Evolutionary conservation across 2,329 filamentous ascomycete species (phyloP).

Genomic region (Cladosporium cucumerinum): DNA sequence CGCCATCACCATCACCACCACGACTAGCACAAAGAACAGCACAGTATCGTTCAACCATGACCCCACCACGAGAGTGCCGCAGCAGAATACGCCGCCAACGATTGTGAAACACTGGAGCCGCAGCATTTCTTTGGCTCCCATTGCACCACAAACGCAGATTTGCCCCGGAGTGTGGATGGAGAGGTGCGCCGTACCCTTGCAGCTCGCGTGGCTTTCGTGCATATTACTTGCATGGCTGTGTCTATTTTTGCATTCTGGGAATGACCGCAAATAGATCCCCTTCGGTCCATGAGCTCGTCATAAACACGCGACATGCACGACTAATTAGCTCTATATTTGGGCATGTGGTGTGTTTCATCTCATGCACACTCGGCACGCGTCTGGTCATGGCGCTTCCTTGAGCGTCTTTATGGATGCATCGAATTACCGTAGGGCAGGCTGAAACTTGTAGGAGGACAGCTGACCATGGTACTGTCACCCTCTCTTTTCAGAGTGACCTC

Average conservation of each 20-base stretch:
- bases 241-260: slow-evolving; percentile 3
- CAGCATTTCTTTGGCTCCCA: slow-evolving; percentile 10
- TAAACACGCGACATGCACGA: slow-evolving; percentile 2
- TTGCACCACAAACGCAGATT: neutral
- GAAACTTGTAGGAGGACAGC: neutral
- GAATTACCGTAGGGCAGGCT: neutral
- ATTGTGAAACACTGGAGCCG: slow-evolving; percentile 12
- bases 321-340: slow-evolving; percentile 16
- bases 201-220: slow-evolving; percentile 12
- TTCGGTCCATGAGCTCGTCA: neutral
- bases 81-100: neutral
- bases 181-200: slow-evolving; percentile 4
- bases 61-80: slow-evolving; percentile 1
- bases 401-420: neutral
- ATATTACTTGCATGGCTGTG: slow-evolving; percentile 4
- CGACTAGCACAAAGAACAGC: neutral
- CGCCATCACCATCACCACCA: slow-evolving; percentile 4
- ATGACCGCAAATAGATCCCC: slow-evolving; percentile 17
- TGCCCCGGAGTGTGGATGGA: neutral
- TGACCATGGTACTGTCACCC: neutral
- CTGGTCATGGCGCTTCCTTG: neutral
- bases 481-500: neutral
- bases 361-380: slow-evolving; percentile 1
- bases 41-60: neutral
- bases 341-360: slow-evolving; percentile 8